Evolutionary conservation across 108 stramenopile genomes (phyloP).

Genomic region (Nannochloropsis gaditana): DNA sequence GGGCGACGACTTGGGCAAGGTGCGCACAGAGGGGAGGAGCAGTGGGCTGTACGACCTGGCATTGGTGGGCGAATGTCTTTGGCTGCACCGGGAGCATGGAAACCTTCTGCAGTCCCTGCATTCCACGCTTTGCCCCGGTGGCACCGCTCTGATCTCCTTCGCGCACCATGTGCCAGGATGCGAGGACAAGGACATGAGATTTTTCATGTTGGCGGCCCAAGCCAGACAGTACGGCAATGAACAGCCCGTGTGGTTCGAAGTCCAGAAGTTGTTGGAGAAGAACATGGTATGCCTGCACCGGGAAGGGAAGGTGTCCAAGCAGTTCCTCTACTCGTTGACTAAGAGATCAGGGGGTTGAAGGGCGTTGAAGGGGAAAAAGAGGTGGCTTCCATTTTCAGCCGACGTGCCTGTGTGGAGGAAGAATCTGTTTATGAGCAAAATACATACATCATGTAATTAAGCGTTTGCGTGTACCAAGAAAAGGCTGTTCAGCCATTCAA

Average conservation of each 20-base stretch:
- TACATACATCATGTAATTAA: no score
- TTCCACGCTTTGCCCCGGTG: not conserved
- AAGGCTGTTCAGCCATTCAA: no score
- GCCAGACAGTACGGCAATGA: not conserved
- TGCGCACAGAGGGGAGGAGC: not conserved
- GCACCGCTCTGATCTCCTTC: not conserved
- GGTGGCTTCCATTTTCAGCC: not conserved
- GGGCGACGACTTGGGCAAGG: not conserved
- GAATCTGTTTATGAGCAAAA: no score
- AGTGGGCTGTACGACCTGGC: not conserved
- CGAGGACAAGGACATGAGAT: not conserved
- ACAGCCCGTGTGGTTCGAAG: not conserved
- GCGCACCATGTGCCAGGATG: constrained; percentile 11
- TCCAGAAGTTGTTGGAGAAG: not conserved
- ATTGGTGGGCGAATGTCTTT: not conserved
- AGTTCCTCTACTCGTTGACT: not conserved
- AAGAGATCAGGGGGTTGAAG: not conserved
- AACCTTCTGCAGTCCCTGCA: not conserved
- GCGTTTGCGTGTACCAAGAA: no score
- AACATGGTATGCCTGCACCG: not conserved
- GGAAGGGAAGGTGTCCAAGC: not conserved
- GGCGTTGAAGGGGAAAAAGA: not conserved
- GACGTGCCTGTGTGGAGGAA: no score
- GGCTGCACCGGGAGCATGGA: not conserved
- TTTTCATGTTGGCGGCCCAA: not conserved